Evolutionary conservation across 2,329 filamentous ascomycete species (phyloP), one percentile per base, ranked within the genome.

Genomic region (Endocalyx cinctus): DNA sequence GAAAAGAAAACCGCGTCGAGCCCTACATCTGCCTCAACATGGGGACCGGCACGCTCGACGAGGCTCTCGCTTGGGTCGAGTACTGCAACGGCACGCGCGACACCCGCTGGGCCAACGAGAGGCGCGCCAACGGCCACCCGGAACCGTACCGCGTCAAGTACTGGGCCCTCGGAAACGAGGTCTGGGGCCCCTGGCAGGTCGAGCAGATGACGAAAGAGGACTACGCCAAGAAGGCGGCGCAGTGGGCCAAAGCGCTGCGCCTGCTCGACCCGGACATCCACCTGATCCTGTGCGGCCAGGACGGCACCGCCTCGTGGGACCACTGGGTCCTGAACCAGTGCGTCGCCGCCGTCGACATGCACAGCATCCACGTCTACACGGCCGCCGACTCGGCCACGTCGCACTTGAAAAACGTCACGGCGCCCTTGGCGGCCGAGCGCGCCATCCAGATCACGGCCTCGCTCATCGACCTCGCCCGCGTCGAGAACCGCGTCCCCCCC

Each of bases 61-160:
- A 67, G 59, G 73, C 67, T 2, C 69, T 90, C 19, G 84, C 72
- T 10, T 92, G 86, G 86, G 68, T 92, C 14, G 86, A 92, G 55
- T 92, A 92, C 66, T 92, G 87, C 67, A 92, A 92, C 62, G 80
- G 79, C 3, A 76, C 72, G n/a, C 69, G 72, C 35, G 74, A 89
- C 59, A 89, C 83, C 8, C 74, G 90, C 66, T 92, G 87, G 56
- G 86, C 86, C 42, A 89, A 90, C 54, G 67, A 89, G 31, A 78
- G 87, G 19, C 74, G 86, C 10, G 71, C 82, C 48, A 82, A 92
- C 59, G 86, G 86, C 10, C 79, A 76, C 19, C 70, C 81, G 35
- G 75, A 87, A 61, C 87, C 86, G 5, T 90, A 90, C 62, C 80
- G 81, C 38, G 69, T 89, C 50, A 87, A 86, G 62, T 90, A 89